These are phyloP conservation scores for Rhizopogon vesiculosus DNA, from an alignment of 768 basidiomycete genomes.

Conservation along the genomic window DNA sequence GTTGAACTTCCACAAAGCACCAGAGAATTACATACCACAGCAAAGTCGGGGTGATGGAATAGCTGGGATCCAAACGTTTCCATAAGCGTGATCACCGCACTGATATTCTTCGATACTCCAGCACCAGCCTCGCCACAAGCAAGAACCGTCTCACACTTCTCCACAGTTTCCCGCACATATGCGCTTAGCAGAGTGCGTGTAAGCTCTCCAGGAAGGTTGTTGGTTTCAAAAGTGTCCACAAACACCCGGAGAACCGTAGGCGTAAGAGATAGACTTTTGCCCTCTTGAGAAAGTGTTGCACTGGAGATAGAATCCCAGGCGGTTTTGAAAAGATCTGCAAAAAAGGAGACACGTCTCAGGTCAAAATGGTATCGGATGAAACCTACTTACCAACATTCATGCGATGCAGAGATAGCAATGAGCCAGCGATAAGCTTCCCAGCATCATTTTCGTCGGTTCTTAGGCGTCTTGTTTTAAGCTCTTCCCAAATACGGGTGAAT, in stretches of 20 bases:
- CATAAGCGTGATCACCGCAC: conserved; percentile 39
- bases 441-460: conserved; percentile 42
- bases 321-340: conserved; percentile 39
- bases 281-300: conserved; percentile 5
- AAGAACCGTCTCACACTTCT: conserved; percentile 24
- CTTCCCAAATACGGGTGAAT: conserved; percentile 44
- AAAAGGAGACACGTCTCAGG: not conserved
- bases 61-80: conserved; percentile 47
- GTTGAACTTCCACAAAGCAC: not conserved
- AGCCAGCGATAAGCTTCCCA: conserved; percentile 40
- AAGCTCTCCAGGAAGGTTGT: conserved; percentile 39
- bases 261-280: not conserved
- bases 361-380: not conserved
- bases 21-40: conserved; percentile 34
- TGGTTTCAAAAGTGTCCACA: conserved; percentile 13
- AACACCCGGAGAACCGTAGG: not conserved
- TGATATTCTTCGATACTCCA: conserved; percentile 10
- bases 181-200: conserved; percentile 6
- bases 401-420: conserved; percentile 24
- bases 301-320: conserved; percentile 42
- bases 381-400: conserved; percentile 22
- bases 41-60: conserved; percentile 39
- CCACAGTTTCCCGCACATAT: conserved; percentile 20
- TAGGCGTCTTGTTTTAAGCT: conserved; percentile 37
- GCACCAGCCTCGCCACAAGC: conserved; percentile 1